Percentiles rank a stretch among this genome's conserved stretches.
phyloP scores from a whole-genome alignment of 176 grass and related monocot species.

The sorghum (Sorghum bicolor) region Sorghum_bicolor_NCBIv3 NC_012870.2:18563001-18563500 shows the following conservation, averaged over 20 bases:
- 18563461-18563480: constrained; percentile 78
- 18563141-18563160: constrained; percentile 34
- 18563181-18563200: constrained; percentile 34
- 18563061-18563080: constrained; percentile 35
- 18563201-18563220: constrained; percentile 44
- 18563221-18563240: constrained; percentile 38
- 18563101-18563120: constrained; percentile 21
- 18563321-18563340: background rate
- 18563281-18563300: constrained; percentile 20
- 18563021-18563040: constrained; percentile 19
- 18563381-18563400: constrained; percentile 46
- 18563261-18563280: constrained; percentile 38
- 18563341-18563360: background rate
- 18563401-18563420: constrained; percentile 54
- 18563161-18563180: constrained; percentile 38
- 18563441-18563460: constrained; percentile 63
- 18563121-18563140: background rate
- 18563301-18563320: background rate
- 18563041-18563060: constrained; percentile 35
- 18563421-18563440: constrained; percentile 48
- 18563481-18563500: constrained; percentile 55
- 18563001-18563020: constrained; percentile 45
- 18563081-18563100: constrained; percentile 50
- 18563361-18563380: background rate
- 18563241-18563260: constrained; percentile 27